Evolutionary conservation across 768 basidiomycete genomes (phyloP).

Genomic region (Leccinum subgranulosum): DNA sequence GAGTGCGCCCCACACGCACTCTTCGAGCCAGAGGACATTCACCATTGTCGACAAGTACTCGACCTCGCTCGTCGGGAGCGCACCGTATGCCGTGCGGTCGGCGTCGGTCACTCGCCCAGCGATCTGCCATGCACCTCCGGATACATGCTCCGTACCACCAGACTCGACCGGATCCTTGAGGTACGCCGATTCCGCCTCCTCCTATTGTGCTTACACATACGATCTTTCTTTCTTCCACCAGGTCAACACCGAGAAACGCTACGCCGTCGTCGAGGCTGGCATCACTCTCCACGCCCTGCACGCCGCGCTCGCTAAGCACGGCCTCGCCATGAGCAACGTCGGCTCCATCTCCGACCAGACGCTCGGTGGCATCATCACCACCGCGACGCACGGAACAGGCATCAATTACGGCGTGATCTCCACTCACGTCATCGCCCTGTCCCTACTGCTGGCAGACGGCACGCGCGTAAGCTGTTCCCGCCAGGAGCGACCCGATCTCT

Average conservation of each 20-base stretch:
- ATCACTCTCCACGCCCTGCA: conserved; percentile 78
- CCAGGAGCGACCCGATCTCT: conserved; percentile 65
- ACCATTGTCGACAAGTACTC: conserved; percentile 71
- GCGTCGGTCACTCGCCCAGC: conserved; percentile 90
- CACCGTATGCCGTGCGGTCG: conserved; percentile 74
- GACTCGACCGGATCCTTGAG: conserved; percentile 69
- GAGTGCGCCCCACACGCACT: conserved; percentile 62
- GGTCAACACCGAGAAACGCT: conserved; percentile 67
- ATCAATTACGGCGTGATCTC: conserved; percentile 77
- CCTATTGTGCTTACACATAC: neutral
- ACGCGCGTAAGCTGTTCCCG: conserved; percentile 65
- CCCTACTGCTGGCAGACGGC: conserved; percentile 76
- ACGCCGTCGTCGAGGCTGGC: conserved; percentile 72
- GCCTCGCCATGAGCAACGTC: conserved; percentile 85
- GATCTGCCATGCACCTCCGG: conserved; percentile 90
- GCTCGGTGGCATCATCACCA: conserved; percentile 87
- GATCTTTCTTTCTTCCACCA: conserved; percentile 26
- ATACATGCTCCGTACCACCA: conserved; percentile 80
- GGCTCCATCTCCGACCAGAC: conserved; percentile 98
- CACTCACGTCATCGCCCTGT: conserved; percentile 71
- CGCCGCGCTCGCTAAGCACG: conserved; percentile 54
- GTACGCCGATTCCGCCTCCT: conserved; percentile 45
- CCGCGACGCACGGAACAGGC: conserved; percentile 94
- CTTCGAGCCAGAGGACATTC: conserved; percentile 70
- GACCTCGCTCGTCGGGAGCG: conserved; percentile 76